These are phyloP conservation scores for Silene coronaria DNA, from an alignment of 179 eudicot genomes.

Conservation along the genomic window DNA sequence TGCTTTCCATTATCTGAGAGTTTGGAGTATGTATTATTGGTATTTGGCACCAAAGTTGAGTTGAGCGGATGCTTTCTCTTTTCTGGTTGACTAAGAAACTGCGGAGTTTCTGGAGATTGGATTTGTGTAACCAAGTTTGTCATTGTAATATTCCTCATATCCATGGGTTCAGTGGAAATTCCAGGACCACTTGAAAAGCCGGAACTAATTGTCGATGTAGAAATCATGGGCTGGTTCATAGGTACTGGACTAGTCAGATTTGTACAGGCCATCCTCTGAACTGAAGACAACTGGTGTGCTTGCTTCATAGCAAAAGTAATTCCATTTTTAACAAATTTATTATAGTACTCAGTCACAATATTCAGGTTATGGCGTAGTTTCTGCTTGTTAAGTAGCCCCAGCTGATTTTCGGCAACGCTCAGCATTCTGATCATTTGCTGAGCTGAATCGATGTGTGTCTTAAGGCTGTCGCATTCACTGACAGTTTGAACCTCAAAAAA, in stretches of 20 bases:
- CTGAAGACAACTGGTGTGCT: neutral
- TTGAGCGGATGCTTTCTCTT: conserved; percentile 1
- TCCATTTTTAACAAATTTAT: neutral
- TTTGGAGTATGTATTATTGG: neutral
- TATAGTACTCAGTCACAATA: neutral
- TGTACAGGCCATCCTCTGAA: neutral
- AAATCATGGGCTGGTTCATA: neutral
- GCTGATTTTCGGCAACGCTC: neutral
- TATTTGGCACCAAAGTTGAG: neutral
- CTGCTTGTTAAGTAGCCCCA: neutral
- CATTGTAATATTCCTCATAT: neutral
- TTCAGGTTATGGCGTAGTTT: neutral
- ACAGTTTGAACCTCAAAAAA: conserved; percentile 15
- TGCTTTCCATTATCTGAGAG: neutral
- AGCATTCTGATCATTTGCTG: neutral
- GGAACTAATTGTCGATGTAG: neutral
- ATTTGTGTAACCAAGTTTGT: neutral
- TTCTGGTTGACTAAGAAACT: neutral
- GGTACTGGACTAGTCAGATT: neutral
- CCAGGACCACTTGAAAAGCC: neutral
- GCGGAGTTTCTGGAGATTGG: neutral
- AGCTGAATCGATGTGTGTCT: neutral
- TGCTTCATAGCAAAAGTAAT: neutral
- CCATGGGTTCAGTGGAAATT: neutral
- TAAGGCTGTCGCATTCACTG: neutral